A percentile compares a stretch with the other conserved stretches of the same genome.
These are phyloP conservation scores for Dalechampia spathulata DNA, from an alignment of 441 rosid genomes.

Conservation along the genomic window DNA sequence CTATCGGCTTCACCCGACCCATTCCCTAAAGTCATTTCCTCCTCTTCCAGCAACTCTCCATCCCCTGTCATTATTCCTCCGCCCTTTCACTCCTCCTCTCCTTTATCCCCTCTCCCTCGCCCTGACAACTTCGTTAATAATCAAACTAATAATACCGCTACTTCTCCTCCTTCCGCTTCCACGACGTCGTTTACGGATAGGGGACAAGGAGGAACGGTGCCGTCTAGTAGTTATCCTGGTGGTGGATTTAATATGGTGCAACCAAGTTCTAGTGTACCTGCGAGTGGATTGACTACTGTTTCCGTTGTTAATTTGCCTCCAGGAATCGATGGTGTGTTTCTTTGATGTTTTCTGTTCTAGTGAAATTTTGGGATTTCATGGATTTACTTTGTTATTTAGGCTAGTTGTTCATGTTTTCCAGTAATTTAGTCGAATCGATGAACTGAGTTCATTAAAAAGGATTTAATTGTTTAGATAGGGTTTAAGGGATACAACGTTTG, in stretches of 20 bases:
- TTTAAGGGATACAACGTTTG: too few species aligned
- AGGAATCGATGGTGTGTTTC: conserved; percentile 39
- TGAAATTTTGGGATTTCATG: too few species aligned
- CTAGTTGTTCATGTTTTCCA: too few species aligned
- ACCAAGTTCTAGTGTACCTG: conserved; percentile 53
- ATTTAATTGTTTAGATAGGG: too few species aligned
- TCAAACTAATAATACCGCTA: conserved; percentile 16
- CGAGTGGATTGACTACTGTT: conserved; percentile 61
- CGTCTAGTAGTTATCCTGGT: conserved; percentile 43
- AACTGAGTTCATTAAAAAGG: too few species aligned
- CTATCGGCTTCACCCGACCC: conserved; percentile 30
- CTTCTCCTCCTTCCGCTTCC: conserved; percentile 23
- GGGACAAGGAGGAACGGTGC: conserved; percentile 15
- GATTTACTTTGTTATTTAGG: too few species aligned
- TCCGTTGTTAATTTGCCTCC: conserved; percentile 57
- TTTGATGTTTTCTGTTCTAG: background rate
- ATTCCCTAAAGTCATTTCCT: conserved; percentile 13
- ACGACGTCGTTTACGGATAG: conserved; percentile 26
- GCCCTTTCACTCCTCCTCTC: conserved; percentile 51
- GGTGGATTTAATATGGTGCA: conserved; percentile 29
- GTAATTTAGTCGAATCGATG: too few species aligned
- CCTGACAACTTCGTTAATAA: background rate
- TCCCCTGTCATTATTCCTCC: conserved; percentile 82
- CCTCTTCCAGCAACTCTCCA: conserved; percentile 37
- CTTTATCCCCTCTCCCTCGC: conserved; percentile 40